These are phyloP conservation scores for Olyra latifolia DNA, from an alignment of 176 grass and related monocot genomes.

Conservation along the genomic window DNA sequence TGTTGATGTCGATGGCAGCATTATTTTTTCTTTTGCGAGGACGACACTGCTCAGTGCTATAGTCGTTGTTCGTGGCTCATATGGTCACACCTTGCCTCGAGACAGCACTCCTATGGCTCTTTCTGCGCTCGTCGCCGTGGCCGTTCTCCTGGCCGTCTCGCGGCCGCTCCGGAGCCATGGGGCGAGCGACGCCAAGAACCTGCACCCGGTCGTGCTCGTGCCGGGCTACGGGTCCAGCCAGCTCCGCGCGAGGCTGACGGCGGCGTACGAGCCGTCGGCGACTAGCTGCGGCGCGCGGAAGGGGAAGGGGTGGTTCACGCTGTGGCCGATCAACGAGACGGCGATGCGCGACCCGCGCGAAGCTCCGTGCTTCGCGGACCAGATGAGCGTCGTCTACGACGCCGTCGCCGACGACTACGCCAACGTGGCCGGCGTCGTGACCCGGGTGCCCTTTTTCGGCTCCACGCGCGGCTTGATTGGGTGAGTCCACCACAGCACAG, in stretches of 20 bases:
- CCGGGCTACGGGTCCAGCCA: constrained; percentile 60
- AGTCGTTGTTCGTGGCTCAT: background rate
- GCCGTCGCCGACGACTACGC: constrained; percentile 56
- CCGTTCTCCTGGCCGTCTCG: constrained; percentile 21
- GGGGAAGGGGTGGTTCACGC: constrained; percentile 56
- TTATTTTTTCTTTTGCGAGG: background rate
- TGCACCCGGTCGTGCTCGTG: constrained; percentile 60
- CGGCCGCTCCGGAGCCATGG: background rate
- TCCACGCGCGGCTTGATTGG: constrained; percentile 43
- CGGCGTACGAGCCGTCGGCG: constrained; percentile 47
- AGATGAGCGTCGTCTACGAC: constrained; percentile 64
- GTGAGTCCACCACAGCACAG: constrained; percentile 17
- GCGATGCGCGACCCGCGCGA: constrained; percentile 28
- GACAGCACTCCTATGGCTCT: background rate
- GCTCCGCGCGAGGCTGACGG: constrained; percentile 55
- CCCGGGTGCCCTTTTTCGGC: constrained; percentile 54
- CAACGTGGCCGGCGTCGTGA: constrained; percentile 51
- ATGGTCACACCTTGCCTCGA: background rate
- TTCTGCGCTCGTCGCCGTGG: constrained; percentile 6
- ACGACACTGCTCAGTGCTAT: background rate
- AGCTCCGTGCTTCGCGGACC: constrained; percentile 52
- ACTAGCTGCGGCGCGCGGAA: constrained; percentile 34
- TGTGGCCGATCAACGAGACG: constrained; percentile 59
- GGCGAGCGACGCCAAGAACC: background rate
- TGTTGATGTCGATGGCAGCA: background rate